Conservation (phyloP, 108 stramenopile genomes). For the Nitzschia inconspicua region DNA sequence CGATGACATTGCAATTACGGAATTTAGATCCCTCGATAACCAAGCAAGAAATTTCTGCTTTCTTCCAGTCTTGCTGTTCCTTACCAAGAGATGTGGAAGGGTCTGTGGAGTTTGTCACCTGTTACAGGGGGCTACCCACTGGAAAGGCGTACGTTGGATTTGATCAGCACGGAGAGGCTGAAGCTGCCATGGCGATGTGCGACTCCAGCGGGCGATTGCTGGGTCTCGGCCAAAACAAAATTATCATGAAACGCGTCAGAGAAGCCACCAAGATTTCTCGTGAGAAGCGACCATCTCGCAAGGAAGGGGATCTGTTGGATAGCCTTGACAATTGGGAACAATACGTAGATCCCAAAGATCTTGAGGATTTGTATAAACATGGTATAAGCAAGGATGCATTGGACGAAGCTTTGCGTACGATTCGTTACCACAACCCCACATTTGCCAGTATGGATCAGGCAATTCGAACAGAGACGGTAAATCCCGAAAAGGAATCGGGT, state of each 20-base stretch:
- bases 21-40: slow-evolving; percentile 62
- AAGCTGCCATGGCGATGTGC: slow-evolving; percentile 36
- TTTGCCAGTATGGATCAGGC: slow-evolving; percentile 73
- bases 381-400: slow-evolving; percentile 62
- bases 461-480: slow-evolving; percentile 53
- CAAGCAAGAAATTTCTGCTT: slow-evolving; percentile 54
- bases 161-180: slow-evolving; percentile 69
- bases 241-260: slow-evolving; percentile 30
- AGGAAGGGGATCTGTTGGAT: slow-evolving; percentile 61
- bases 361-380: slow-evolving; percentile 46
- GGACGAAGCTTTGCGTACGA: slow-evolving; percentile 59
- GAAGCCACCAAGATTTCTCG: slow-evolving; percentile 4
- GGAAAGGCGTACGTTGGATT: slow-evolving; percentile 81
- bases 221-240: slow-evolving; percentile 13
- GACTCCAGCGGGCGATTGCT: not conserved
- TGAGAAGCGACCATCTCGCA: slow-evolving; percentile 51
- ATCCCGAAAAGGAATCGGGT: slow-evolving; percentile 49
- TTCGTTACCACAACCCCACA: slow-evolving; percentile 68
- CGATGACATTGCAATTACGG: slow-evolving; percentile 56
- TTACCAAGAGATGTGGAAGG: slow-evolving; percentile 62
- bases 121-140: slow-evolving; percentile 57
- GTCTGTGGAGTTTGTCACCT: slow-evolving; percentile 76
- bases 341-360: slow-evolving; percentile 72
- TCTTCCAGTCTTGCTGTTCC: slow-evolving; percentile 70
- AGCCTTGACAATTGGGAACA: slow-evolving; percentile 78